phyloP scores from a whole-genome alignment of 192 early-diverging fungal genomes.

The Coemansia sp. region DNA sequence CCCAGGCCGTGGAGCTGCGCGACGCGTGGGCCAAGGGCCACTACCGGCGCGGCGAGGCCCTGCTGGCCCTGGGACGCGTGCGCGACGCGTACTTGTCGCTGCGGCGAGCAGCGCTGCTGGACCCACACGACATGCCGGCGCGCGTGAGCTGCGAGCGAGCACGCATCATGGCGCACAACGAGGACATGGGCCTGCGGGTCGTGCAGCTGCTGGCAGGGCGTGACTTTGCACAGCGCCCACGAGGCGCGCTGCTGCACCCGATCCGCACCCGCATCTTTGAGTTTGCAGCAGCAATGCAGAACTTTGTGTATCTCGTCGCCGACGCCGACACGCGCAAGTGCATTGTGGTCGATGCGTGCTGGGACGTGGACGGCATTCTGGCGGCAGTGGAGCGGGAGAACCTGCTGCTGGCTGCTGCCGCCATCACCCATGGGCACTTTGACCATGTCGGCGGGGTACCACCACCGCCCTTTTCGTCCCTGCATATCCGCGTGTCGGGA shows the following conservation, averaged over 20 bases:
- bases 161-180: constrained; percentile 58
- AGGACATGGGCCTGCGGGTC: constrained; percentile 60
- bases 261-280: constrained; percentile 74
- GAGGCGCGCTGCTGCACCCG: constrained; percentile 54
- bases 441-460: constrained; percentile 86
- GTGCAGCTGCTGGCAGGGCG: constrained; percentile 68
- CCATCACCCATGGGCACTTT: constrained; percentile 82
- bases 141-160: constrained; percentile 55
- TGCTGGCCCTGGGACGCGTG: constrained; percentile 50
- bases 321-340: constrained; percentile 68
- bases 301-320: constrained; percentile 80
- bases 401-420: constrained; percentile 67
- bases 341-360: constrained; percentile 87
- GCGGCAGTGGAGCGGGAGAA: constrained; percentile 57
- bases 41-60: constrained; percentile 62
- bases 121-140: constrained; percentile 54
- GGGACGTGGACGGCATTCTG: constrained; percentile 86
- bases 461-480: constrained; percentile 77
- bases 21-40: constrained; percentile 58
- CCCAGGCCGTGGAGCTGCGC: constrained; percentile 20
- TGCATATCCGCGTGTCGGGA: constrained; percentile 78
- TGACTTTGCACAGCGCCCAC: constrained; percentile 63
- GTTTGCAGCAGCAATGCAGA: constrained; percentile 79
- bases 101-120: constrained; percentile 47
- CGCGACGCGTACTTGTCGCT: constrained; percentile 55